These are phyloP conservation scores for Setaria viridis DNA, from an alignment of 202 grass and related monocot species.

Conservation along the genomic window DNA sequence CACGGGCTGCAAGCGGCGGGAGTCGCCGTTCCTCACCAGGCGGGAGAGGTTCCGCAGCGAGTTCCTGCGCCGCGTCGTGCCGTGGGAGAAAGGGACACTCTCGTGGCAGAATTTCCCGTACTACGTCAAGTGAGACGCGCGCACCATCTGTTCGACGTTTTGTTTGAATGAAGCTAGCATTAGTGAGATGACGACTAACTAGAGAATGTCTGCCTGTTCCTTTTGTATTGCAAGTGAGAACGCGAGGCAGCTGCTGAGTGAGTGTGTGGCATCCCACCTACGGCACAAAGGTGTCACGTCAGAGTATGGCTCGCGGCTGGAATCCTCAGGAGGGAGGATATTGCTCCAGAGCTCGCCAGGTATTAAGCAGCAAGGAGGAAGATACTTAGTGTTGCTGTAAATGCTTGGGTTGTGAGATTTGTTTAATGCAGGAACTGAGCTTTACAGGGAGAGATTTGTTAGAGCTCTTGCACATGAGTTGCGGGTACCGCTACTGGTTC, in stretches of 20 bases:
- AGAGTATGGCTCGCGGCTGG: conserved; percentile 70
- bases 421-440: conserved; percentile 85
- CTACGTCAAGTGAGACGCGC: conserved; percentile 69
- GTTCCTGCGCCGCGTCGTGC: conserved; percentile 78
- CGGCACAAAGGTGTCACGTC: conserved; percentile 67
- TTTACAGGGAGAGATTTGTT: conserved; percentile 91
- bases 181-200: conserved; percentile 13
- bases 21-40: conserved; percentile 78
- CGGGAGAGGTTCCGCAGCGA: conserved; percentile 82
- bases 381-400: conserved; percentile 25
- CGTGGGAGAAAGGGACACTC: conserved; percentile 86
- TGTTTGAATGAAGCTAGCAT: conserved; percentile 39
- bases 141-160: conserved; percentile 44
- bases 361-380: conserved; percentile 41
- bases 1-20: conserved; percentile 66
- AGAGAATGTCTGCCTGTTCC: conserved; percentile 6
- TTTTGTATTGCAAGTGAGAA: conserved; percentile 65
- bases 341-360: conserved; percentile 89
- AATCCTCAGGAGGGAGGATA: conserved; percentile 82
- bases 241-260: conserved; percentile 62
- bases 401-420: conserved; percentile 47
- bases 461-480: conserved; percentile 91
- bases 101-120: conserved; percentile 92
- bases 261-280: conserved; percentile 79
- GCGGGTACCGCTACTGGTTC: conserved; percentile 73